A percentile compares a stretch with the other conserved stretches of the same genome.
Evolutionary conservation across 1,284 basidiomycete genomes (phyloP).

Genomic region (Psilocybe mexicana): DNA sequence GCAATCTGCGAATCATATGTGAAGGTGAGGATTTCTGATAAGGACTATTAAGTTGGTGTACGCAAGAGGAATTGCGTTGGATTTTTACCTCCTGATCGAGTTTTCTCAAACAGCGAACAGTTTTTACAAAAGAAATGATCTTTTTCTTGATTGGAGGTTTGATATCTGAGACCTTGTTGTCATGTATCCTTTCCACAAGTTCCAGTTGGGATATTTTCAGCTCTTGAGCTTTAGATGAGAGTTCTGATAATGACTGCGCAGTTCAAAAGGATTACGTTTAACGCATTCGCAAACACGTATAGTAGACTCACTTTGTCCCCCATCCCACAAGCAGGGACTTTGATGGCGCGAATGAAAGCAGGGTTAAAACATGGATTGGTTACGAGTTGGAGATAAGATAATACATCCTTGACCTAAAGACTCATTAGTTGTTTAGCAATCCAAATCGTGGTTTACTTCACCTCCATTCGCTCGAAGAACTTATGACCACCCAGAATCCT

Average conservation of each 20-base stretch:
- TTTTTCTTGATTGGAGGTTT: constrained; percentile 70
- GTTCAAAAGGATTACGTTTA: neutral
- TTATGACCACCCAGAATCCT: constrained; percentile 81
- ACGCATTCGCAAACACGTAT: neutral
- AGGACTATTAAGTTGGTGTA: neutral
- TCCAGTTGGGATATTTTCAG: constrained; percentile 59
- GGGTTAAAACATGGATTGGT: constrained; percentile 82
- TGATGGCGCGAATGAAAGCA: constrained; percentile 79
- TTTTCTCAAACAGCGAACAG: constrained; percentile 55
- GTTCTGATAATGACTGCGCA: constrained; percentile 60
- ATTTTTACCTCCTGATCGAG: constrained; percentile 54
- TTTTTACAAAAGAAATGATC: constrained; percentile 58
- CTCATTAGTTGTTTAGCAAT: neutral
- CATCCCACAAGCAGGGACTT: constrained; percentile 74
- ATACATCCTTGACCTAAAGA: constrained; percentile 75
- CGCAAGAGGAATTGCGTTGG: neutral
- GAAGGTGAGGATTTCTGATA: constrained; percentile 60
- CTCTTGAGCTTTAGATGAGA: constrained; percentile 54
- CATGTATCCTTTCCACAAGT: constrained; percentile 62
- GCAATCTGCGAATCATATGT: constrained; percentile 62
- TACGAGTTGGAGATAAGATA: constrained; percentile 86
- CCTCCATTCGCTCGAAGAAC: constrained; percentile 86
- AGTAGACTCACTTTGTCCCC: constrained; percentile 73
- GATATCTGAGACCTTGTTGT: constrained; percentile 60
- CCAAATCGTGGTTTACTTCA: constrained; percentile 21